These are phyloP conservation scores for Domatiomyces globalis DNA, from an alignment of 2,329 filamentous ascomycete species.

Conservation along the genomic window DNA sequence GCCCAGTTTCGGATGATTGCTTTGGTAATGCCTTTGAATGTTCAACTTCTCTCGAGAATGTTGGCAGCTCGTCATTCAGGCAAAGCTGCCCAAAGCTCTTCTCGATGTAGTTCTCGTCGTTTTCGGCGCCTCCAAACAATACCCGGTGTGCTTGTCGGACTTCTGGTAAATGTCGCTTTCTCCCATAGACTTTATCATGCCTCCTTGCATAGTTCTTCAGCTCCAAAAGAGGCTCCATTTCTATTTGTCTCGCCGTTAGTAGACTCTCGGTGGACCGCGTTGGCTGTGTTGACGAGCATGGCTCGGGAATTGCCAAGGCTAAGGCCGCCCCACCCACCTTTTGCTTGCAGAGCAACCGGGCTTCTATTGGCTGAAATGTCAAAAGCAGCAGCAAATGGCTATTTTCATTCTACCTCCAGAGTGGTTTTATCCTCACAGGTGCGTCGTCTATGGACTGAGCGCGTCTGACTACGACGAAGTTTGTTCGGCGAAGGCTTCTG, in stretches of 20 bases:
- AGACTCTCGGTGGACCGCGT: background rate
- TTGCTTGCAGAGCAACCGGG: too few relatives aligned
- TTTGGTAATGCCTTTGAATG: conserved; percentile 3
- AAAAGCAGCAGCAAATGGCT: background rate
- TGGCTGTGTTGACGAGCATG: too few relatives aligned
- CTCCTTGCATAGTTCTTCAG: conserved; percentile 12
- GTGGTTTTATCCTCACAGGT: too few relatives aligned
- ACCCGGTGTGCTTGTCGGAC: background rate
- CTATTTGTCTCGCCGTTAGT: background rate
- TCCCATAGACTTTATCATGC: conserved; percentile 14
- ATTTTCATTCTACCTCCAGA: background rate
- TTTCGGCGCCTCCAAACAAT: conserved; percentile 8
- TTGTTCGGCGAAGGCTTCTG: background rate
- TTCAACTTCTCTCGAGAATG: background rate
- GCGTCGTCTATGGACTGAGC: too few relatives aligned
- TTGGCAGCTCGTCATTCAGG: background rate
- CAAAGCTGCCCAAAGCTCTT: conserved; percentile 12
- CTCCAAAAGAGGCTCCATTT: conserved; percentile 6
- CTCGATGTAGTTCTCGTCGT: conserved; percentile 10
- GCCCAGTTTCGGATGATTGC: background rate
- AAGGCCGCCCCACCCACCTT: too few relatives aligned
- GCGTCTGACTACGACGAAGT: background rate
- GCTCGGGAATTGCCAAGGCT: too few relatives aligned
- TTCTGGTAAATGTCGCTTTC: background rate
- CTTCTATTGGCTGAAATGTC: too few relatives aligned